Conservation (phyloP, 768 basidiomycete species). For the Phlebiopsis flavidoalba region DNA sequence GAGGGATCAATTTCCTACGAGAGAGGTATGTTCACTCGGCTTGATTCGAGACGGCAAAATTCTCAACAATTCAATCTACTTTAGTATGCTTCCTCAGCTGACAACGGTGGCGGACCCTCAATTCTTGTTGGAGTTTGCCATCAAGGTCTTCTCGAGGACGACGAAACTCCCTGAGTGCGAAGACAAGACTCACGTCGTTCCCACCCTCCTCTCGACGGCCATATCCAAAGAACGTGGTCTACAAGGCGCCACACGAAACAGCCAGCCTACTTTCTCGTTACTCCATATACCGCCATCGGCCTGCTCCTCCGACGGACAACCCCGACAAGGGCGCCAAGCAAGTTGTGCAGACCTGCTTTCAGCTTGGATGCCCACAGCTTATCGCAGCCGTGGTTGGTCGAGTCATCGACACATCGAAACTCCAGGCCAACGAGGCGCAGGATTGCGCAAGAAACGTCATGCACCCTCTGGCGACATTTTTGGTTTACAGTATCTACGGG, state of each 20-base stretch:
- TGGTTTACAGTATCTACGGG: neutral
- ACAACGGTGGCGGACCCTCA: neutral
- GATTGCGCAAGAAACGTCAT: neutral
- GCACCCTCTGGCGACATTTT: neutral
- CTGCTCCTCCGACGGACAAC: neutral
- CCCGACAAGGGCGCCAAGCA: neutral
- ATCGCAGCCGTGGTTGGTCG: neutral
- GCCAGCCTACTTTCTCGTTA: neutral
- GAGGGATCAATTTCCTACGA: neutral
- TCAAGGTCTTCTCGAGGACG: neutral
- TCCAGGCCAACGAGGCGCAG: neutral
- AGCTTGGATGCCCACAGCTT: neutral
- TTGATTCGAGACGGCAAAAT: neutral
- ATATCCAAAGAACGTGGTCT: neutral
- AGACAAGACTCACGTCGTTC: neutral
- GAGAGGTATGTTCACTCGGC: neutral
- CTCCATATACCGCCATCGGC: neutral
- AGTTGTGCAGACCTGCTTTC: slow-evolving; percentile 1
- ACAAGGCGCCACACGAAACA: neutral
- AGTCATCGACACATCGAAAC: neutral
- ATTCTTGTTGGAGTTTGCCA: slow-evolving; percentile 1
- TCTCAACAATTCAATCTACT: neutral
- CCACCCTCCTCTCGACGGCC: neutral
- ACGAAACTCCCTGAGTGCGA: neutral
- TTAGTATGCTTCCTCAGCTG: slow-evolving; percentile 6